Evolutionary conservation across 257 asterid species (phyloP), one percentile per base, ranked within the genome.

Genomic region (Phtheirospermum japonicum): DNA sequence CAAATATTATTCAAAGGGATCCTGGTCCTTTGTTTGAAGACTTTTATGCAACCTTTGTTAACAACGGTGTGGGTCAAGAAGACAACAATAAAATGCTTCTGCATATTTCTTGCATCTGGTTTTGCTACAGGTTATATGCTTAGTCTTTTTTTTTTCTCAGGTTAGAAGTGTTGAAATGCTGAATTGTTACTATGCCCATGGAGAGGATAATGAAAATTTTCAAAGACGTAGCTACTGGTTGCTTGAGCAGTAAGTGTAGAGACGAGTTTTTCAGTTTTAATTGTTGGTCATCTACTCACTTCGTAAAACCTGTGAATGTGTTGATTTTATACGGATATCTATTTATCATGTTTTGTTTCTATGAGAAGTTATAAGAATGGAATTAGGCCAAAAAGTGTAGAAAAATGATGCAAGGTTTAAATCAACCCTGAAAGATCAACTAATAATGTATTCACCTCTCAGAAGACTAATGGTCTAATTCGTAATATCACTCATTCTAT

Each of bases 151-250:
- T 23, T 70, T 54, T 71, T 68, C 53, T 64, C 79, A 92, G 99
- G 97, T 92, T 48, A 97, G 97, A 77, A 92, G 99, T 75, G 76
- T 92, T 76, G 99, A 92, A 70, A 83, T 77, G 96, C 79, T 92
- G 71, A 95, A 92, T 76, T 92, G 99, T 78, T 92, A 92, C 75
- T 92, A 92, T 80, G 99, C 99, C 55, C 99, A 92, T 75, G 99
- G 99, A 43, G 99, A 89, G 80, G 97, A n/a, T n/a, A n/a, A n/a
- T n/a, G n/a, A n/a, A n/a, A n/a, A n/a, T n/a, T n/a, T n/a, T n/a
- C n/a, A n/a, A 77, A 86, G 99, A 77, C 95, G 97, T 63, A 80
- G 99, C 81, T 92, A 92, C 77, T 92, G 99, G 99, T 75, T 92
- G 85, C 99, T 92, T 71, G 99, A 92, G 79, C 83, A 77, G 99